Evolutionary conservation across 305 asterid species (phyloP).

Genomic region (Ajuga reptans): DNA sequence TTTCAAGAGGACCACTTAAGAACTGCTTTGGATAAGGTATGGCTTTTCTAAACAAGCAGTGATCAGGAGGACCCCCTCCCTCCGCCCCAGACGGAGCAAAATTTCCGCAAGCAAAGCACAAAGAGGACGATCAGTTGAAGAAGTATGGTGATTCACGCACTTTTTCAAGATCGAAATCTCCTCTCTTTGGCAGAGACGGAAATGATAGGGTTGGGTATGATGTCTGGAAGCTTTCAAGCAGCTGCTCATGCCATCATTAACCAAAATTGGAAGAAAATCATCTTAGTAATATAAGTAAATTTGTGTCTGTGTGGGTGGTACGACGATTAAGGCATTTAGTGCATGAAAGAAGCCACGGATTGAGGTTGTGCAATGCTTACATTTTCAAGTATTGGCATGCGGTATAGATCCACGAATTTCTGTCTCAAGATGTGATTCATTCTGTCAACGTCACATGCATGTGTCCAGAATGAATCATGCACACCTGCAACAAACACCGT

Average conservation of each 20-base stretch:
- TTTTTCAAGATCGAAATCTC: constrained; percentile 56
- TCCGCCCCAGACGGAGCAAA: neutral
- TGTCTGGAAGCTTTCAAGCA: constrained; percentile 69
- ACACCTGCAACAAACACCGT: constrained; percentile 49
- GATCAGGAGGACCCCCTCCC: neutral
- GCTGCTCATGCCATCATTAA: constrained; percentile 33
- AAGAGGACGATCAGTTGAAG: constrained; percentile 53
- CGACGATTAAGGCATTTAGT: neutral
- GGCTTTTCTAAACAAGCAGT: neutral
- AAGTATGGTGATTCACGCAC: constrained; percentile 78
- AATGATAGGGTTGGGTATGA: constrained; percentile 59
- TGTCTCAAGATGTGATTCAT: constrained; percentile 75
- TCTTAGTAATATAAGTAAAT: neutral
- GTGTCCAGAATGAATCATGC: constrained; percentile 97
- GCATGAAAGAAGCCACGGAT: neutral
- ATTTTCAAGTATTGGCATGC: constrained; percentile 74
- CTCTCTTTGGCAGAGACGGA: constrained; percentile 76
- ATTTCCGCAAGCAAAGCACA: neutral
- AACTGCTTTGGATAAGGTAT: neutral
- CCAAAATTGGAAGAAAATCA: neutral
- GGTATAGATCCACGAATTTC: constrained; percentile 81
- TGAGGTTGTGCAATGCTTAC: constrained; percentile 41
- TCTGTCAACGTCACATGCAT: constrained; percentile 80
- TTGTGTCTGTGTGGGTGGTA: neutral
- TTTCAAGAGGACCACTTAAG: neutral